phyloP scores from a whole-genome alignment of 495 filamentous ascomycete species.

The Aspergillus taichungensis region DNA sequence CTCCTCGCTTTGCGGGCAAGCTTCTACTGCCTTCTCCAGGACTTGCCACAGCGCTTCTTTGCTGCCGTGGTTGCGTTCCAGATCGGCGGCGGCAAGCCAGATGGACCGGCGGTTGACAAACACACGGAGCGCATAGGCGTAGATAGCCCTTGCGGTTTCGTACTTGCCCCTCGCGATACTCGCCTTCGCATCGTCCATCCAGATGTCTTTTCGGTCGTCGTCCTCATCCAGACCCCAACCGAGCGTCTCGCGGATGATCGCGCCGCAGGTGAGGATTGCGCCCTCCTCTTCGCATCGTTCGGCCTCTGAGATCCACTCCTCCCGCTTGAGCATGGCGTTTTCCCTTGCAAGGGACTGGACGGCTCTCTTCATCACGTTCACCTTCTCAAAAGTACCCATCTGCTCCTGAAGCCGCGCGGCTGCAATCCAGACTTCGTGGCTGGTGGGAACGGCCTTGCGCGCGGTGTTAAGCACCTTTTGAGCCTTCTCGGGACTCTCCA shows the following conservation, averaged over 20 bases:
- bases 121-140: slow-evolving; percentile 79
- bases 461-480: slow-evolving; percentile 93
- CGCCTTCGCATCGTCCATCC: slow-evolving; percentile 83
- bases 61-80: slow-evolving; percentile 84
- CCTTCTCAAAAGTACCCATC: slow-evolving; percentile 60
- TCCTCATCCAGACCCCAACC: slow-evolving; percentile 94
- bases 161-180: slow-evolving; percentile 71
- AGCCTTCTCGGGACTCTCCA: slow-evolving; percentile 83
- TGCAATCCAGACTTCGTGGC: slow-evolving; percentile 92
- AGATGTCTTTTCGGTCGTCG: slow-evolving; percentile 89
- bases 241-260: slow-evolving; percentile 86
- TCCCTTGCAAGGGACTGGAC: slow-evolving; percentile 83
- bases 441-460: slow-evolving; percentile 84
- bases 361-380: slow-evolving; percentile 91
- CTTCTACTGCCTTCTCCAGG: slow-evolving; percentile 87
- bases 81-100: slow-evolving; percentile 82
- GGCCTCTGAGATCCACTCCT: slow-evolving; percentile 94
- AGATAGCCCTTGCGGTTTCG: slow-evolving; percentile 87
- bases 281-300: slow-evolving; percentile 93
- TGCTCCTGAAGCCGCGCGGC: slow-evolving; percentile 89
- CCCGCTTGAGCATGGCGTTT: slow-evolving; percentile 90
- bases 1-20: slow-evolving; percentile 80
- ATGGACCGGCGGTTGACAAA: slow-evolving; percentile 75
- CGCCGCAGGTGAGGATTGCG: slow-evolving; percentile 72
- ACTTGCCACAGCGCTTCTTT: slow-evolving; percentile 75